Base-by-base conservation (phyloP, 306 rosid species). In the Gillenia trifoliata region DNA sequence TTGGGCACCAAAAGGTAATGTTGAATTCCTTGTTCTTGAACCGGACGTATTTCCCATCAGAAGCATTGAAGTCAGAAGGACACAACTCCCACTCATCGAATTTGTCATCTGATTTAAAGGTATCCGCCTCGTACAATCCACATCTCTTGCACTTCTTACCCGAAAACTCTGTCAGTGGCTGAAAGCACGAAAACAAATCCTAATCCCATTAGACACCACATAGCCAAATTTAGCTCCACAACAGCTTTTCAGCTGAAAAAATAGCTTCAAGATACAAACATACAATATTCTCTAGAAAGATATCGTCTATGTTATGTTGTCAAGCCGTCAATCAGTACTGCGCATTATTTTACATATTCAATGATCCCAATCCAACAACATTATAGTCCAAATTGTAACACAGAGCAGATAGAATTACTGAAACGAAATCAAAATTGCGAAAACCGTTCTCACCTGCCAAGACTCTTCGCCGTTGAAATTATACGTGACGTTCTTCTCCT, bases 11-110 rank as follows among this genome's bases (percentile, higher is more conserved):
- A 77, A 94, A 88, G 30, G 81, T 87, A n/a, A 92, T 93, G 76
- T 87, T 90, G 67, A 92, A 83, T 83, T 92, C 97, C 41, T 87
- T 86, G 67, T 86, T 84, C 45, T 81, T 88, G 80, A 82, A 56
- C 56, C 73, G 88, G n/a, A 36, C 4, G 49, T 88, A 94, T 80
- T 70, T 84, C 17, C 96, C 96, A 71, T 72, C 71, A n/a, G 89
- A 75, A 34, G 69, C 34, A 1, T 77, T n/a, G 73, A 94, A 92
- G 71, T 88, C 96, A 56, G 96, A 85, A 65, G 99, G 92, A 78
- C 99, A 94, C 74, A 94, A 77, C 81, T n/a, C 99, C 97, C 96
- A 92, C 75, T 94, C n/a, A 0, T 92, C 96, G 79, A 83, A 94
- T 70, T 31, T 71, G 57, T 94, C 95, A 68, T 92, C 96, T 11